Percentiles rank a stretch among this genome's conserved stretches.
phyloP scores from a whole-genome alignment of 2,329 filamentous ascomycete species.

The Apiospora rasikravindrae region DNA sequence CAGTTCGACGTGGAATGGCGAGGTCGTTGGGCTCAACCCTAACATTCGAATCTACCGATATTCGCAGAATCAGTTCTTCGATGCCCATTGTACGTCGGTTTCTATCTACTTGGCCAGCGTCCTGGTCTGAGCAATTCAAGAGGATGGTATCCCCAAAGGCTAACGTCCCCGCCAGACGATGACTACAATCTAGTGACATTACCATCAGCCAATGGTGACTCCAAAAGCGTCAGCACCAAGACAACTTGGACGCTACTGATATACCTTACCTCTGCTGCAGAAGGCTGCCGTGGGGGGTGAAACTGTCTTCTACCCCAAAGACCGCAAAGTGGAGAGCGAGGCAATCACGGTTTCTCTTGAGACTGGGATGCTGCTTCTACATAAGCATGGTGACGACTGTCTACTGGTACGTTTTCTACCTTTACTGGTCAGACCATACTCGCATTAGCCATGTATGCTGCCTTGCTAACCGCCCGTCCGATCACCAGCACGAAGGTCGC shows the following conservation, averaged over 20 bases:
- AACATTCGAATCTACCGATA: slow-evolving; percentile 93
- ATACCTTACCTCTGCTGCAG: slow-evolving; percentile 78
- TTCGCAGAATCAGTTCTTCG: slow-evolving; percentile 85
- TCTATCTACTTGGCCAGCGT: neutral
- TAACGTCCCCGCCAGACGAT: slow-evolving; percentile 61
- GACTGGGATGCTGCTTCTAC: slow-evolving; percentile 83
- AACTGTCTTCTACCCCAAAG: slow-evolving; percentile 87
- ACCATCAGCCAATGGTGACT: slow-evolving; percentile 42
- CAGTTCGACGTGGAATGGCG: slow-evolving; percentile 44
- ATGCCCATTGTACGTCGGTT: slow-evolving; percentile 79
- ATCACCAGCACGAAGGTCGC: slow-evolving; percentile 75
- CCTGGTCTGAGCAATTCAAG: neutral
- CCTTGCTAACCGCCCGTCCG: neutral
- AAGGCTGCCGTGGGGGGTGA: slow-evolving; percentile 82
- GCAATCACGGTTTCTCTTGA: slow-evolving; percentile 77
- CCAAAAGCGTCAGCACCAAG: slow-evolving; percentile 54
- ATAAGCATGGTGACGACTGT: slow-evolving; percentile 89
- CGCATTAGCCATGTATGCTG: neutral
- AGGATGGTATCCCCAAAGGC: neutral
- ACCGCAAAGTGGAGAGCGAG: slow-evolving; percentile 59
- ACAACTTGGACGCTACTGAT: slow-evolving; percentile 93
- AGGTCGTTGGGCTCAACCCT: slow-evolving; percentile 63
- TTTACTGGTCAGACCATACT: slow-evolving; percentile 10
- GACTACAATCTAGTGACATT: slow-evolving; percentile 78
- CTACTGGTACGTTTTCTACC: slow-evolving; percentile 63